phyloP scores from a whole-genome alignment of 352 stramenopile species.

The Nannochloropsis limnetica region DNA sequence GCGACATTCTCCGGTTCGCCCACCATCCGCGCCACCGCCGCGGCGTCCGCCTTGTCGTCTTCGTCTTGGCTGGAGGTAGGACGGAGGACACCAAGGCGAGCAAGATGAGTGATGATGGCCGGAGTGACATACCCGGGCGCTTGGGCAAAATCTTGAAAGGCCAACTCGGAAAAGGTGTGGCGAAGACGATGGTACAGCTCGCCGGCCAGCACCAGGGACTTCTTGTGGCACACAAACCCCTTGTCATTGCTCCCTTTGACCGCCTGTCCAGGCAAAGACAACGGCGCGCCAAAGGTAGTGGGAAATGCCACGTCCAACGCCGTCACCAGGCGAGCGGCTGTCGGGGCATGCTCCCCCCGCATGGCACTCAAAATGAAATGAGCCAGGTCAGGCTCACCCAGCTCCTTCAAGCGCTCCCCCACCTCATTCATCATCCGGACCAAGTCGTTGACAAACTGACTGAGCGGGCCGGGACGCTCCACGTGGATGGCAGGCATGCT shows the following conservation, averaged over 20 bases:
- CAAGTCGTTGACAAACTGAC: constrained; percentile 22
- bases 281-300: neutral
- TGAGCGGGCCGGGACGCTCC: neutral
- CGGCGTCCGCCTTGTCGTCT: constrained; percentile 4
- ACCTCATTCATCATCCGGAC: constrained; percentile 8
- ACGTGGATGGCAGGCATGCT: constrained; percentile 30
- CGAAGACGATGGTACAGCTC: constrained; percentile 31
- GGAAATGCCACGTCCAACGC: constrained; percentile 6
- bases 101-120: neutral
- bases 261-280: neutral
- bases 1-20: neutral
- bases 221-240: constrained; percentile 10
- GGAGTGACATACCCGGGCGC: neutral
- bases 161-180: constrained; percentile 18
- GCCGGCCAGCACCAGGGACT: constrained; percentile 2
- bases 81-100: neutral
- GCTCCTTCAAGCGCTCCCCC: neutral
- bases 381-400: constrained; percentile 24
- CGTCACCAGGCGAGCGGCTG: constrained; percentile 17
- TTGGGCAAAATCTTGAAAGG: constrained; percentile 2
- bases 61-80: neutral
- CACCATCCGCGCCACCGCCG: neutral
- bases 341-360: neutral
- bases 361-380: constrained; percentile 6
- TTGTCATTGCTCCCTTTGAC: neutral